Evolutionary conservation across 2,329 filamentous ascomycete genomes (phyloP).

Genomic region (Fusarium coicis): DNA sequence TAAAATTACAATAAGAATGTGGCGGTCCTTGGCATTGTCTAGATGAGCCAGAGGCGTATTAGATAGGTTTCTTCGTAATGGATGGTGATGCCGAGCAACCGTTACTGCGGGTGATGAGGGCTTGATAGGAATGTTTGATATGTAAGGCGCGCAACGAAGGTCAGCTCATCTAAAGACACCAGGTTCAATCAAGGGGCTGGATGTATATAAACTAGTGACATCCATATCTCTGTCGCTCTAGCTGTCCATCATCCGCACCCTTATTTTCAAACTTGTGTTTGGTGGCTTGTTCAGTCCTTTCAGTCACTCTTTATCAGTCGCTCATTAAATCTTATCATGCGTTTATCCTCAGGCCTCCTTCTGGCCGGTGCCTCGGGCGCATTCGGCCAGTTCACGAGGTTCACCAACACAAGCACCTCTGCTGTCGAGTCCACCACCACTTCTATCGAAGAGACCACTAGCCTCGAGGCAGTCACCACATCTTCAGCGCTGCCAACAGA

Average conservation of each 20-base stretch:
- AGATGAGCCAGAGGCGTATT: background rate
- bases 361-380: background rate
- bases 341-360: background rate
- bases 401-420: background rate
- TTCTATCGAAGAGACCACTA: background rate
- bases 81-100: background rate
- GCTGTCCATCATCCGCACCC: background rate
- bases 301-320: no score
- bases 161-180: accelerated
- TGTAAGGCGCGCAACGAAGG: background rate
- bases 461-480: background rate
- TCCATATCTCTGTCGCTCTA: background rate
- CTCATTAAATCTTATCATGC: background rate
- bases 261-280: background rate
- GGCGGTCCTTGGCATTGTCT: background rate
- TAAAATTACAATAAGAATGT: background rate
- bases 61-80: background rate
- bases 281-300: background rate
- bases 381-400: background rate
- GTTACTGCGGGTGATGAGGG: background rate
- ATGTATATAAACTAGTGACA: background rate
- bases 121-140: background rate
- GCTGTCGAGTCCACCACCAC: background rate
- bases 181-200: background rate
- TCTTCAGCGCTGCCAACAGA: background rate